These are phyloP conservation scores for Chamaecrista fasciculata DNA, from an alignment of 306 rosid species.

Conservation along the genomic window DNA sequence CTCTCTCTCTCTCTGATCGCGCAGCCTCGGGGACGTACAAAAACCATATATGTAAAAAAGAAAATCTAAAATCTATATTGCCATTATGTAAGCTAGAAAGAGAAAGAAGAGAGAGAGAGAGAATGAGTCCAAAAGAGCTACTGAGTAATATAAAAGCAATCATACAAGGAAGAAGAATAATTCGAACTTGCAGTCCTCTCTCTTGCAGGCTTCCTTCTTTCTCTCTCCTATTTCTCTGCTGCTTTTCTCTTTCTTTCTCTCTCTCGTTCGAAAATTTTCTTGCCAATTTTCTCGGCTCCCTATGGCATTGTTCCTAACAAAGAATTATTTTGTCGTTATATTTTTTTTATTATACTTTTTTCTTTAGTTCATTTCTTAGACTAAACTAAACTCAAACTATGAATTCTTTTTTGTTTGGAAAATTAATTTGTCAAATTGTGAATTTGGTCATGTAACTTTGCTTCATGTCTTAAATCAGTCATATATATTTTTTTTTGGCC, in stretches of 20 bases:
- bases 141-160: slow-evolving; percentile 57
- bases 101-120: slow-evolving; percentile 3
- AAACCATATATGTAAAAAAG: slow-evolving; percentile 29
- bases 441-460: no score
- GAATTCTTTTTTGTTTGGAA: no score
- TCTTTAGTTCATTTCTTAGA: no score
- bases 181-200: slow-evolving; percentile 73
- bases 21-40: slow-evolving; percentile 72
- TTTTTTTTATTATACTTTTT: no score
- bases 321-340: no score
- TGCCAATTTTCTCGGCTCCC: slow-evolving; percentile 26
- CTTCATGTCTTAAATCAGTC: no score
- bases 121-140: slow-evolving; percentile 55
- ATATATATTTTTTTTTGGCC: no score
- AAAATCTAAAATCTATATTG: not conserved
- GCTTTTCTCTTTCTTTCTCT: not conserved
- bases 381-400: no score
- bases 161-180: slow-evolving; percentile 73
- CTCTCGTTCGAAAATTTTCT: not conserved
- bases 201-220: slow-evolving; percentile 43
- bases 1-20: slow-evolving; percentile 47
- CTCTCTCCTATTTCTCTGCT: slow-evolving; percentile 30
- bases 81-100: not conserved
- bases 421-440: no score
- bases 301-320: slow-evolving; percentile 22